Percentiles rank a stretch among this genome's conserved stretches.
These are phyloP conservation scores for Celoporthe dispersa DNA, from an alignment of 2,329 filamentous ascomycete species.

Conservation along the genomic window DNA sequence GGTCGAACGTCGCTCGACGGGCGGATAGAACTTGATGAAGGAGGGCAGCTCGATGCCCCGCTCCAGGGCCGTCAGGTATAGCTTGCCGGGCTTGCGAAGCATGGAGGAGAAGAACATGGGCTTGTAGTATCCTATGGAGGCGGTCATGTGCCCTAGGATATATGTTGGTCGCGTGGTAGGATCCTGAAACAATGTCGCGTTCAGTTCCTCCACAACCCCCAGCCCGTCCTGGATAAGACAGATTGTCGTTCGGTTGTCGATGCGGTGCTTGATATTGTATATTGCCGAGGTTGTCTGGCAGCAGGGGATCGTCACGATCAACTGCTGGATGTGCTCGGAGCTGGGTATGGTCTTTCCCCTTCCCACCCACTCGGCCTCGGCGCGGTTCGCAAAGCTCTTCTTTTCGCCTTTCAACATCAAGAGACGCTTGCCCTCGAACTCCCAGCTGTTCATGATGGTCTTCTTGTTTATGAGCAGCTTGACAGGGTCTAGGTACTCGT, in stretches of 20 bases:
- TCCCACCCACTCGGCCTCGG: constrained; percentile 34
- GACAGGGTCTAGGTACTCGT: constrained; percentile 36
- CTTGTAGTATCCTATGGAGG: constrained; percentile 49
- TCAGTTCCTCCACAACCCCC: constrained; percentile 80
- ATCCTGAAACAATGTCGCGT: constrained; percentile 71
- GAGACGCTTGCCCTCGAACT: constrained; percentile 30
- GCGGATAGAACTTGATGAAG: constrained; percentile 32
- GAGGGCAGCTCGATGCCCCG: constrained; percentile 21
- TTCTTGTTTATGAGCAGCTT: constrained; percentile 36
- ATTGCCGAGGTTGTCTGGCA: constrained; percentile 35
- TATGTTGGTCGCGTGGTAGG: constrained; percentile 71
- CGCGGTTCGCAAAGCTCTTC: constrained; percentile 27
- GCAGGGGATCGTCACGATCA: constrained; percentile 40
- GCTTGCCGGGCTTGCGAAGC: constrained; percentile 39
- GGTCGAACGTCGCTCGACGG: constrained; percentile 34
- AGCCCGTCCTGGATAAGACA: constrained; percentile 52
- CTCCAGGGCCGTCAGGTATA: constrained; percentile 41
- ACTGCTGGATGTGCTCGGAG: constrained; percentile 33
- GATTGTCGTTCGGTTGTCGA: constrained; percentile 41
- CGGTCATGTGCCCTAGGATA: constrained; percentile 67
- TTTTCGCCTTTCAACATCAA: constrained; percentile 31
- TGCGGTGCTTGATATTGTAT: constrained; percentile 35
- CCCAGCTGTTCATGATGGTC: constrained; percentile 35
- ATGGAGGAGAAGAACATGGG: constrained; percentile 45
- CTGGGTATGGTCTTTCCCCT: constrained; percentile 17